These are phyloP conservation scores for Colletotrichum sp. DNA, from an alignment of 2,329 filamentous ascomycete species.

Conservation along the genomic window DNA sequence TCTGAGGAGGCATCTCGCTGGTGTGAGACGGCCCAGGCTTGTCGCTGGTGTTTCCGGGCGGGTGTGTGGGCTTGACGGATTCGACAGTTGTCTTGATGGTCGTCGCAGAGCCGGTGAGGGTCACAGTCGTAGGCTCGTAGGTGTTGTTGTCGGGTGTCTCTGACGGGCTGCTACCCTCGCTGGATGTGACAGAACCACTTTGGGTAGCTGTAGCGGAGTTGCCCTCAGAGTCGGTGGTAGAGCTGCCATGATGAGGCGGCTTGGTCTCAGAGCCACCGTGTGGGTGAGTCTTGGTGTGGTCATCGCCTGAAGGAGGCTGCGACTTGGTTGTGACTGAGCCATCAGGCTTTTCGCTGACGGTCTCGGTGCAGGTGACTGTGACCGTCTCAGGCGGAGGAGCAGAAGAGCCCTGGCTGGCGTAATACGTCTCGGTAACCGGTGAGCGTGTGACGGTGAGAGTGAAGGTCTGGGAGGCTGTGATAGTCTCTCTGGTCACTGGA, in stretches of 20 bases:
- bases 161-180: not conserved
- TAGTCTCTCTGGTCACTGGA: conserved; percentile 13
- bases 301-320: not conserved
- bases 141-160: not conserved
- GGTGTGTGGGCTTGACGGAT: not conserved
- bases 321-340: conserved; percentile 7
- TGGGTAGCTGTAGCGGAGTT: not conserved
- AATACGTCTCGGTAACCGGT: conserved; percentile 5
- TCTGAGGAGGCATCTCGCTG: not conserved
- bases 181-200: not conserved
- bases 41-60: not conserved
- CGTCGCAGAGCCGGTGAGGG: not conserved
- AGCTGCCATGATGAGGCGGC: not conserved
- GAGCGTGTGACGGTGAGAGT: conserved; percentile 2
- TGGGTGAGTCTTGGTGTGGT: not conserved
- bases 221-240: not conserved
- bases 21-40: not conserved
- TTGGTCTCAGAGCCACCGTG: not conserved
- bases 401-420: not conserved
- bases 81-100: not conserved
- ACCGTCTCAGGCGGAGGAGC: not conserved
- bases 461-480: conserved; percentile 24
- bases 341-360: not conserved
- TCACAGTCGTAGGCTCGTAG: not conserved
- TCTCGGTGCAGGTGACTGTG: conserved; percentile 12